These are phyloP conservation scores for Fragaria ananassa DNA, from an alignment of 306 rosid genomes.

Conservation along the genomic window DNA sequence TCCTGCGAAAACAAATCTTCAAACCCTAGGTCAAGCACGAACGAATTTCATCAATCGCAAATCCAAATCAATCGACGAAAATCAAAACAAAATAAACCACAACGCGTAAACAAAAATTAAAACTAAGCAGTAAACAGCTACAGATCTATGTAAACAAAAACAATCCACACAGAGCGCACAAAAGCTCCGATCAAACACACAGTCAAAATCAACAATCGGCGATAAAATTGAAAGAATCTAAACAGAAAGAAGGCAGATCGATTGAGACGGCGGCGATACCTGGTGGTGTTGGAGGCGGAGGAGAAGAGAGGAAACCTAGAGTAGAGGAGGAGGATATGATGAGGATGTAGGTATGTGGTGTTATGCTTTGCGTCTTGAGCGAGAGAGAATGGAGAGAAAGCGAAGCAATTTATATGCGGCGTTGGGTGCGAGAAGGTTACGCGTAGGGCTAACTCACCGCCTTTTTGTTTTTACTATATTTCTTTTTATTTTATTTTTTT, in stretches of 20 bases:
- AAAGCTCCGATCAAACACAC: background rate
- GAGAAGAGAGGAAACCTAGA: background rate
- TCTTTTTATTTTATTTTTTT: background rate
- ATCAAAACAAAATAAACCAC: background rate
- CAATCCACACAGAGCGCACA: background rate
- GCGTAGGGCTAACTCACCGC: conserved; percentile 30
- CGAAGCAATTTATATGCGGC: conserved; percentile 21
- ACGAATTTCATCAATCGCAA: background rate
- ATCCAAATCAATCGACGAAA: background rate
- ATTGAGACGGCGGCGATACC: background rate
- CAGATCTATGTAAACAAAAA: background rate
- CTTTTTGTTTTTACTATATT: background rate
- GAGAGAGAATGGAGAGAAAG: background rate
- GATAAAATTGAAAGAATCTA: background rate
- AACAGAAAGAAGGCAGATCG: background rate
- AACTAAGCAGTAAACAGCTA: background rate
- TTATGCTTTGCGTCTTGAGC: background rate
- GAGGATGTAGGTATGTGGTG: background rate
- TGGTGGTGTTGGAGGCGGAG: background rate
- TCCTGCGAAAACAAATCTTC: background rate
- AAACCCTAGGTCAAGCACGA: background rate
- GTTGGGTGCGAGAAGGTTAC: background rate
- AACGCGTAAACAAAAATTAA: background rate
- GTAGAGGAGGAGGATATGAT: background rate
- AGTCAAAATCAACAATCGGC: background rate